A percentile compares a stretch with the other conserved stretches of the same genome.
phyloP scores from a whole-genome alignment of 2,329 filamentous ascomycete genomes.

The Acarospora socialis region DNA sequence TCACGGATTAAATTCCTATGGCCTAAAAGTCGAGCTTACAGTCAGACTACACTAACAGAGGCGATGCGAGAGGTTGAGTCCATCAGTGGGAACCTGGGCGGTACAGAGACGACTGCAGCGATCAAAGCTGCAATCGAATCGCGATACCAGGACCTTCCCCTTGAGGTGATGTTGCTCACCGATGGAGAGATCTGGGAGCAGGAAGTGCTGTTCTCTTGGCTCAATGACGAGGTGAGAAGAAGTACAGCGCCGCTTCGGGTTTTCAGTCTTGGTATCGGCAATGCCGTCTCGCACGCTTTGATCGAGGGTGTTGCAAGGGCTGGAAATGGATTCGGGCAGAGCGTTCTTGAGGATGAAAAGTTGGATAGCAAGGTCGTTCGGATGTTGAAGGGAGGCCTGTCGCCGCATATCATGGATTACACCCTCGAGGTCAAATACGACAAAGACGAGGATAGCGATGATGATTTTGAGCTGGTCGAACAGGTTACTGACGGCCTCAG shows the following conservation, averaged over 20 bases:
- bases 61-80: conserved; percentile 30
- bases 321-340: conserved; percentile 47
- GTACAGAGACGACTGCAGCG: conserved; percentile 38
- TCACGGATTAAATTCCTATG: conserved; percentile 32
- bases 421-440: conserved; percentile 48
- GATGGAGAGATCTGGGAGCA: conserved; percentile 42
- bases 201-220: conserved; percentile 31
- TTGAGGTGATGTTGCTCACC: conserved; percentile 42
- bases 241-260: conserved; percentile 35
- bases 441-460: conserved; percentile 22
- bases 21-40: conserved; percentile 33
- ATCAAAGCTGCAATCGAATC: conserved; percentile 33
- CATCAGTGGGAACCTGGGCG: conserved; percentile 36
- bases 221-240: conserved; percentile 30
- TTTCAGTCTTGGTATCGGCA: conserved; percentile 44
- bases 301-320: conserved; percentile 45
- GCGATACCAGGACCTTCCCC: conserved; percentile 31
- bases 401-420: conserved; percentile 51
- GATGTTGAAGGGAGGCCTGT: conserved; percentile 59
- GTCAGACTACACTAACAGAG: conserved; percentile 28
- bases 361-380: conserved; percentile 55
- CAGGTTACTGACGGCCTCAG: conserved; percentile 25
- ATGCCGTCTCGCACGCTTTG: conserved; percentile 39
- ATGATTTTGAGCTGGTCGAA: conserved; percentile 51
- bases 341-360: conserved; percentile 47